Conservation (phyloP, 352 stramenopile species). For the Globisporangium perplexum region DNA sequence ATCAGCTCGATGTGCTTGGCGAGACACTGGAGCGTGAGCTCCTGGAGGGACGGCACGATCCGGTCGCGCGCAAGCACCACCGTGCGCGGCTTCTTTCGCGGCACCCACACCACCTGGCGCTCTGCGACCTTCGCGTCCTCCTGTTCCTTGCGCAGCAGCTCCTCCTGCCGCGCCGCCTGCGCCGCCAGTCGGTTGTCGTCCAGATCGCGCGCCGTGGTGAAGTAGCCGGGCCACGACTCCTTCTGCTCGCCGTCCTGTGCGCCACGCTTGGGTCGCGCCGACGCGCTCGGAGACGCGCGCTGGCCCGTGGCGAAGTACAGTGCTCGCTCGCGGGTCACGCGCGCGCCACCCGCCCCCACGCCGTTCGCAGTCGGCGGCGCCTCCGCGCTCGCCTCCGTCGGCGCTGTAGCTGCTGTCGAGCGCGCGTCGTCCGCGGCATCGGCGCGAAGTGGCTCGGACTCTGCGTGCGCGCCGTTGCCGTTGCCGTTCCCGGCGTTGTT, state of each 20-base stretch:
- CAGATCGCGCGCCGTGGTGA: slow-evolving; percentile 54
- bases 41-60: slow-evolving; percentile 39
- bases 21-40: slow-evolving; percentile 50
- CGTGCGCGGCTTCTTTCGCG: slow-evolving; percentile 40
- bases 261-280: not conserved
- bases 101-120: slow-evolving; percentile 33
- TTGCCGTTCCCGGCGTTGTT: not conserved
- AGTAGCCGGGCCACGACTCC: slow-evolving; percentile 77
- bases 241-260: slow-evolving; percentile 5
- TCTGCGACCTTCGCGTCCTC: slow-evolving; percentile 11
- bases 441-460: not conserved
- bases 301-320: slow-evolving; percentile 41
- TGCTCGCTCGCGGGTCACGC: slow-evolving; percentile 34
- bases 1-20: slow-evolving; percentile 61
- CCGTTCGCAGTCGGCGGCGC: not conserved
- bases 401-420: not conserved
- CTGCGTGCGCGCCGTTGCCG: not conserved
- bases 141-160: slow-evolving; percentile 33
- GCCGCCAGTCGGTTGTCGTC: slow-evolving; percentile 54
- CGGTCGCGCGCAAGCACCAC: slow-evolving; percentile 42
- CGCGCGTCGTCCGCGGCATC: not conserved
- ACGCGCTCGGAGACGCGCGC: slow-evolving; percentile 1
- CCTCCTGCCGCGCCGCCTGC: slow-evolving; percentile 47
- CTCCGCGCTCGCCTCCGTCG: not conserved
- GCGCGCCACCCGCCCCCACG: slow-evolving; percentile 16